Percentiles rank a stretch among this genome's conserved stretches.
Conservation (phyloP, 2,329 filamentous ascomycete species). For the Sclerotinia borealis region DNA sequence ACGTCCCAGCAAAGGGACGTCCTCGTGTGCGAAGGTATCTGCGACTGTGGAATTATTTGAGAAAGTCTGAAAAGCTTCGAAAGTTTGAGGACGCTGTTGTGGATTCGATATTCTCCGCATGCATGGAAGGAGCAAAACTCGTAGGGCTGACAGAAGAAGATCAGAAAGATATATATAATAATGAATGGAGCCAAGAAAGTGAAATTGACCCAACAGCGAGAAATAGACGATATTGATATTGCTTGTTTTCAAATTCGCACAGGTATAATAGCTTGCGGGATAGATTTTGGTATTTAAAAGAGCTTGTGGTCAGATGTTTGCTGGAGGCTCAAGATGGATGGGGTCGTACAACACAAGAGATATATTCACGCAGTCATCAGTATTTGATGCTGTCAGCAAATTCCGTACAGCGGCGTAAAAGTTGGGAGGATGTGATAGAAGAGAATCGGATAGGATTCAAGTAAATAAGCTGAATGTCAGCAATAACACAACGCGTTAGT, state of each 20-base stretch:
- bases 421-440: neutral
- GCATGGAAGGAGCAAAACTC: neutral
- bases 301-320: neutral
- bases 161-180: neutral
- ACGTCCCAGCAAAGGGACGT: slow-evolving; percentile 12
- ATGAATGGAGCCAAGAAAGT: neutral
- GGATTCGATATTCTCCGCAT: neutral
- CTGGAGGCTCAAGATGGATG: slow-evolving; percentile 18
- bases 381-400: slow-evolving; percentile 17
- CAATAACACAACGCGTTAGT: no score
- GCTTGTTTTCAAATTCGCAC: neutral
- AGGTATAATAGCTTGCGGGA: neutral
- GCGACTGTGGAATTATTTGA: neutral
- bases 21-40: slow-evolving; percentile 8
- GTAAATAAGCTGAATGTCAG: slow-evolving; percentile 11
- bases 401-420: neutral
- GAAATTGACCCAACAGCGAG: neutral
- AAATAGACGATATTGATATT: neutral
- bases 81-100: neutral
- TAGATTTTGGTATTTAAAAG: neutral
- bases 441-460: neutral
- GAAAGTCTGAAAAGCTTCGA: neutral
- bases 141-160: slow-evolving; percentile 1
- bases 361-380: slow-evolving; percentile 9
- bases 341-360: slow-evolving; percentile 11